These are phyloP conservation scores for Diaporthe australafricana DNA, from an alignment of 2,329 filamentous ascomycete genomes.

Conservation along the genomic window DNA sequence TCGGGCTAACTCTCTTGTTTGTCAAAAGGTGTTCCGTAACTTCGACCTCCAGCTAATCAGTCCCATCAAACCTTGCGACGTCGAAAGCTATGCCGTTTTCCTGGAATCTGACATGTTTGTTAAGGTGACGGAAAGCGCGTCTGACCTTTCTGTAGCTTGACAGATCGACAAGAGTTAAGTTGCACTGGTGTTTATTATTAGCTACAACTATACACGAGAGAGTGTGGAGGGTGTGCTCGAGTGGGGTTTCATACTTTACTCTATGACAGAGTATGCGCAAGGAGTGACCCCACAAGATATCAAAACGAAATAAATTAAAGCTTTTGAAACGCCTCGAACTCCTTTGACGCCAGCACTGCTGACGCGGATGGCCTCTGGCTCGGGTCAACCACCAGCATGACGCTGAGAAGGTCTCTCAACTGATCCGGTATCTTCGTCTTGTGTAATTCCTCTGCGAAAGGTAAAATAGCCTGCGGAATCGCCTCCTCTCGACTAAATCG, in stretches of 20 bases:
- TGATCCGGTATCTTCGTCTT: background rate
- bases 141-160: background rate
- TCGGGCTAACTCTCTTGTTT: conserved; percentile 4
- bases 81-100: conserved; percentile 3
- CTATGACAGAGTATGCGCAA: too few species aligned
- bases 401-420: background rate
- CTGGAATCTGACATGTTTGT: conserved; percentile 5
- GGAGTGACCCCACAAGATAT: too few species aligned
- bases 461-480: background rate
- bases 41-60: conserved; percentile 42
- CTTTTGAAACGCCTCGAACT: background rate
- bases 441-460: background rate
- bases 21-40: conserved; percentile 6
- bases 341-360: background rate
- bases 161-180: background rate
- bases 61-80: conserved; percentile 47
- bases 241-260: too few species aligned
- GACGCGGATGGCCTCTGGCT: background rate
- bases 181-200: too few species aligned
- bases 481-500: background rate
- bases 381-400: conserved; percentile 1
- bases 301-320: background rate
- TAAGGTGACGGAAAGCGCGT: background rate
- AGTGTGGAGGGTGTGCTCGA: too few species aligned
- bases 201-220: too few species aligned